These are phyloP conservation scores for Salix caprea DNA, from an alignment of 345 rosid species.

Conservation along the genomic window DNA sequence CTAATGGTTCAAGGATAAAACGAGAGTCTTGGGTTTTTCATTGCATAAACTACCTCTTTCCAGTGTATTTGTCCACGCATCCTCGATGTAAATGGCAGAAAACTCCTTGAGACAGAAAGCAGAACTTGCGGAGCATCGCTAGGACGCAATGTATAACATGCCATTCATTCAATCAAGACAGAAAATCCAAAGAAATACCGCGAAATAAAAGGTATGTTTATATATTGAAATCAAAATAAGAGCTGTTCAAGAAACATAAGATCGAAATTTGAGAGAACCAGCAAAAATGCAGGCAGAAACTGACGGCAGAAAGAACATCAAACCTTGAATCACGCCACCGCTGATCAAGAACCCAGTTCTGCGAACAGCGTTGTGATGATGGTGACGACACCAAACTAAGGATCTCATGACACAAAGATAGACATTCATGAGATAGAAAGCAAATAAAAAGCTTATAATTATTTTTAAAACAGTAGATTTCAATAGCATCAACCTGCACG, in stretches of 20 bases:
- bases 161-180: no score
- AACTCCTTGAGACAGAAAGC: no score
- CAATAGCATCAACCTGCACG: not conserved
- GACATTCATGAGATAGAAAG: not conserved
- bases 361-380: slow-evolving; percentile 8
- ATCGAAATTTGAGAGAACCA: not conserved
- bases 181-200: no score
- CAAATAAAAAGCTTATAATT: not conserved
- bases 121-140: no score
- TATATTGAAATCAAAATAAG: no score
- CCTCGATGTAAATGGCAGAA: no score
- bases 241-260: not conserved
- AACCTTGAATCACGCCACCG: slow-evolving; percentile 12
- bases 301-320: not conserved
- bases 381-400: not conserved
- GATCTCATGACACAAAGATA: not conserved
- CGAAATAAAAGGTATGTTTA: no score
- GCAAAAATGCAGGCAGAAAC: not conserved
- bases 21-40: no score
- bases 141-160: no score
- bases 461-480: not conserved
- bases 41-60: no score
- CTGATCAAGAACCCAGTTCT: slow-evolving; percentile 22
- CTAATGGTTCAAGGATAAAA: no score
- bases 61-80: no score